Evolutionary conservation across 2,329 filamentous ascomycete species (phyloP), one percentile per base, ranked within the genome.

Genomic region (Monilinia fructicola): DNA sequence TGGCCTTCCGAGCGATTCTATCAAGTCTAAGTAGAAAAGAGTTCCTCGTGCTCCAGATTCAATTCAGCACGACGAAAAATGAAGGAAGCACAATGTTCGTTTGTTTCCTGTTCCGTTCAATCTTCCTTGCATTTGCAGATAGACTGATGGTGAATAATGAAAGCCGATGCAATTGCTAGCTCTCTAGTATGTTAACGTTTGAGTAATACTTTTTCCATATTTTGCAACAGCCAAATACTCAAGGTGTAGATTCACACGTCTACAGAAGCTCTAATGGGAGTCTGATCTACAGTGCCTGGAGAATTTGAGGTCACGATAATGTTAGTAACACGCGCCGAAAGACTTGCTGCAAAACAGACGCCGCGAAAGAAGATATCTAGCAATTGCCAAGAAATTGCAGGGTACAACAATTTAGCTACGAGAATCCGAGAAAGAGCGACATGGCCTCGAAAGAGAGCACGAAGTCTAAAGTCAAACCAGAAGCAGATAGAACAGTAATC

Each of bases 71-170:
- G 18, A 16, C 7, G 2, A 16, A 46, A 60, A 9, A 44, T n/a
- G 3, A n/a, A 60, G 56, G 42, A 60, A 48, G 26, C 42, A 18
- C 14, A 56, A 26, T 26, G 54, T 56, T 40, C 35, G 54, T 55
- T 26, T 40, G 4, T 18, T 23, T 21, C 6, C 12, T 4, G 6
- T 16, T 9, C 18, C n/a, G 11, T 42, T 11, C 16, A 14, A 4
- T 12, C 35, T 56, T 31, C 21, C 14, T 40, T 40, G 10, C 11
- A 18, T 28, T 28, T 11, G n/a, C 6, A 28, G 5, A 28, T 23
- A 40, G 28, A 56, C 35, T 56, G 14, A 40, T 35, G 2, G 3
- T 40, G n/a, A 40, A 40, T 3, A 10, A 56, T n/a, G 40, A 3
- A 56, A 35, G 21, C 1, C n/a, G 35, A 56, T 26, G 4, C 11